A percentile compares a stretch with the other conserved stretches of the same genome.
phyloP scores from a whole-genome alignment of 2,329 filamentous ascomycete species.

The Xylaria sp. region DNA sequence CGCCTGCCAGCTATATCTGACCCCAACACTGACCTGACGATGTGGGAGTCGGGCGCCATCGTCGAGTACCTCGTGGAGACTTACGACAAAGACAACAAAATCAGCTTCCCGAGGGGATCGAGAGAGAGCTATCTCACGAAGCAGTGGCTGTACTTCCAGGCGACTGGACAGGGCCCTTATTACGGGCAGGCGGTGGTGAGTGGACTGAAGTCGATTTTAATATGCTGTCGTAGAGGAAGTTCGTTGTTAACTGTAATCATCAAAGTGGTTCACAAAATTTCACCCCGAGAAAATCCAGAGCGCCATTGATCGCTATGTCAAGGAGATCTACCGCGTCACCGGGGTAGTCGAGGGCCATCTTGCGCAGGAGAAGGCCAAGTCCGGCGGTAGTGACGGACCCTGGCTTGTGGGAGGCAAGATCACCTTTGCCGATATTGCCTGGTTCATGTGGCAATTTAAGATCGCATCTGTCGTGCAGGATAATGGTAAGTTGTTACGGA shows the following conservation, averaged over 20 bases:
- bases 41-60: constrained; percentile 43
- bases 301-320: constrained; percentile 56
- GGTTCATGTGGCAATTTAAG: constrained; percentile 33
- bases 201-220: background rate
- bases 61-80: constrained; percentile 39
- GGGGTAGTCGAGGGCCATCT: constrained; percentile 56
- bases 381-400: constrained; percentile 17
- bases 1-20: constrained; percentile 39
- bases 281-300: constrained; percentile 55
- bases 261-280: constrained; percentile 53
- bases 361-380: constrained; percentile 35
- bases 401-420: constrained; percentile 39
- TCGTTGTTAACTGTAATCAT: background rate
- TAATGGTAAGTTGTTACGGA: constrained; percentile 16
- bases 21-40: constrained; percentile 36
- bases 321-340: constrained; percentile 56
- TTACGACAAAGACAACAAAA: constrained; percentile 53
- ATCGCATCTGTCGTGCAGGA: background rate
- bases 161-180: constrained; percentile 59
- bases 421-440: constrained; percentile 40
- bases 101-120: constrained; percentile 50
- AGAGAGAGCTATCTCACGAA: constrained; percentile 53
- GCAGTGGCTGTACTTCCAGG: constrained; percentile 59
- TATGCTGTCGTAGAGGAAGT: no score
- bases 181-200: constrained; percentile 54